Conservation (phyloP, 1,284 basidiomycete genomes). For the Fomitopsis schrenkii region DNA sequence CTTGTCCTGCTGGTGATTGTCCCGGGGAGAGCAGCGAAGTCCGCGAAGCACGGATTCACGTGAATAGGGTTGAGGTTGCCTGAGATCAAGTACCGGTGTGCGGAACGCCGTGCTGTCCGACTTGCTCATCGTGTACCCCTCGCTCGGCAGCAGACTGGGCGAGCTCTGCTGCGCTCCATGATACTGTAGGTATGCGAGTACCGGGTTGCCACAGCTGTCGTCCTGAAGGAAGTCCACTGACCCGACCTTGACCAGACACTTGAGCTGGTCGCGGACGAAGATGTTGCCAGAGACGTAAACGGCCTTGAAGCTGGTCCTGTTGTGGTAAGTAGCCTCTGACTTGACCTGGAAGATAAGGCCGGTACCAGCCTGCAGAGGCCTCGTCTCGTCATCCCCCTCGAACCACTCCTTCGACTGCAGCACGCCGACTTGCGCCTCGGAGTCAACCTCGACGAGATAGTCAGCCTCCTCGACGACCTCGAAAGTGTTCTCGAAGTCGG, state of each 20-base stretch:
- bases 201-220: conserved; percentile 89
- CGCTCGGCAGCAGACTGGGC: conserved; percentile 75
- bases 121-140: conserved; percentile 77
- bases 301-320: conserved; percentile 82
- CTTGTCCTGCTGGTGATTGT: conserved; percentile 68
- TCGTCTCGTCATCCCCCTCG: conserved; percentile 85
- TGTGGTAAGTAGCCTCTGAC: conserved; percentile 87
- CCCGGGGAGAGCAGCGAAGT: conserved; percentile 89
- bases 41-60: conserved; percentile 97
- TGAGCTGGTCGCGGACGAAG: conserved; percentile 83
- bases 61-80: conserved; percentile 99
- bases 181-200: conserved; percentile 89
- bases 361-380: conserved; percentile 76
- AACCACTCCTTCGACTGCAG: conserved; percentile 98
- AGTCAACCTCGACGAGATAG: conserved; percentile 76
- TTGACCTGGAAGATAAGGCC: conserved; percentile 87
- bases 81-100: conserved; percentile 90
- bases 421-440: conserved; percentile 84
- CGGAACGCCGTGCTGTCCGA: conserved; percentile 60
- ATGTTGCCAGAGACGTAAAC: conserved; percentile 84
- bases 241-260: conserved; percentile 84
- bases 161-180: conserved; percentile 80
- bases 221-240: conserved; percentile 85
- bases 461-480: conserved; percentile 88
- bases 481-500: conserved; percentile 94